Evolutionary conservation across 2,329 filamentous ascomycete species (phyloP), one percentile per base, ranked within the genome.

Genomic region (Colletotrichum cereale): DNA sequence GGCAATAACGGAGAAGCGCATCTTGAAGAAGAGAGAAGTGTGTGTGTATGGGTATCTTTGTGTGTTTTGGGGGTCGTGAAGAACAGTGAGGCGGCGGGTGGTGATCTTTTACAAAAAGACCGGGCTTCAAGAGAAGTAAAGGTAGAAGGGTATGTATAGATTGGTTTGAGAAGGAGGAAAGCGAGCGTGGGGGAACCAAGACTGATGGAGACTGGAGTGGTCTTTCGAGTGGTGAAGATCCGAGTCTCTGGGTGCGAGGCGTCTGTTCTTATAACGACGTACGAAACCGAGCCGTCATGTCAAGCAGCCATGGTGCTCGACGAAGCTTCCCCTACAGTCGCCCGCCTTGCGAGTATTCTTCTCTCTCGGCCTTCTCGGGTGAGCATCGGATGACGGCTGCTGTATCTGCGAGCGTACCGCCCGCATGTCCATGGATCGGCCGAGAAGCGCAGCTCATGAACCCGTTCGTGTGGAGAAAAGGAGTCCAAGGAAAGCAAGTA

Each of bases 1-100:
- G 21, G 69, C 34, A 31, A 72, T 47, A 36, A 72, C 55, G 60
- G 69, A 72, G 52, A 62, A 72, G 48, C 66, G 69, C 69, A 72
- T 72, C 66, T 72, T 64, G 65, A 50, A 42, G 57, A 68, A 31
- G 57, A 55, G 52, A 55, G 65, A 58, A 63, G 58, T 34, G 31
- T 18, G 48, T 8, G 21, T 47, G 4, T 7, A 5, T 26, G 11
- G n/a, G 21, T 11, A n/a, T 5, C 4, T 11, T 12, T 11, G 24
- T 14, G 5, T 26, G n/a, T 0, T 50, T 14, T 14, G 16, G 7
- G 14, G 48, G 2, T 29, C 4, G 31, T 36, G 5, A 14, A 7
- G n/a, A 38, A 18, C 18, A n/a, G 8, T 12, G 44, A 24, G 24
- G 12, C 44, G 21, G 21, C 21, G 21, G 44, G 21, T 2, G 29